Percentiles rank a stretch among this genome's conserved stretches.
Conservation (phyloP, 805 yeast genomes). For the Isabelozyma rhagii region DNA sequence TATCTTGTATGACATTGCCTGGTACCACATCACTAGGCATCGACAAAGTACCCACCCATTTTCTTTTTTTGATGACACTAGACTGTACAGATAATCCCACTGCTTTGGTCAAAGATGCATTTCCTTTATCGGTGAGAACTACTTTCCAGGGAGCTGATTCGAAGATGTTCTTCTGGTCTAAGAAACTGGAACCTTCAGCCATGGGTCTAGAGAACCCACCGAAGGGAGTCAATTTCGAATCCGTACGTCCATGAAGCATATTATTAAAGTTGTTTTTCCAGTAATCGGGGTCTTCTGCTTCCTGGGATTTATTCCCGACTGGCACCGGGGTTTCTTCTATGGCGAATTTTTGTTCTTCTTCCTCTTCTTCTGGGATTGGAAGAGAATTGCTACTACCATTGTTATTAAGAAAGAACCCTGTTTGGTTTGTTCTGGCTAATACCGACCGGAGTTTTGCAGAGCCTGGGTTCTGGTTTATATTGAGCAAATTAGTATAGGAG, state of each 20-base stretch:
- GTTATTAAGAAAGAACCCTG: conserved; percentile 15
- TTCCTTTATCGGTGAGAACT: conserved; percentile 68
- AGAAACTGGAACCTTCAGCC: conserved; percentile 41
- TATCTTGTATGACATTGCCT: conserved; percentile 47
- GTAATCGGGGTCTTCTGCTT: conserved; percentile 9
- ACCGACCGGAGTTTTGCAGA: conserved; percentile 12
- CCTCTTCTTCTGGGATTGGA: conserved; percentile 30
- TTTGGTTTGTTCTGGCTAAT: conserved; percentile 10
- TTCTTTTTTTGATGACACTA: conserved; percentile 32
- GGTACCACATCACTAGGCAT: conserved; percentile 87
- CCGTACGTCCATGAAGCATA: conserved; percentile 22
- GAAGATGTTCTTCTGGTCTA: conserved; percentile 43
- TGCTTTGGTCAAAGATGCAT: conserved; percentile 87
- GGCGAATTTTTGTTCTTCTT: conserved; percentile 4
- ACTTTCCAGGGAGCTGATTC: conserved; percentile 71
- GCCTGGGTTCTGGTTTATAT: conserved; percentile 3
- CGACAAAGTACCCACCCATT: conserved; percentile 91
- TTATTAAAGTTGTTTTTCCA: conserved; percentile 24
- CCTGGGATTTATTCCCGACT: background rate
- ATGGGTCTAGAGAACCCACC: conserved; percentile 74
- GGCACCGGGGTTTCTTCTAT: background rate
- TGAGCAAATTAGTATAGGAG: conserved; percentile 11
- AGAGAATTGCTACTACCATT: conserved; percentile 28
- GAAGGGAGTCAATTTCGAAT: conserved; percentile 51
- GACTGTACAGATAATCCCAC: conserved; percentile 52